Conservation (phyloP, 2,329 filamentous ascomycete species). For the Claviceps fusiformis region DNA sequence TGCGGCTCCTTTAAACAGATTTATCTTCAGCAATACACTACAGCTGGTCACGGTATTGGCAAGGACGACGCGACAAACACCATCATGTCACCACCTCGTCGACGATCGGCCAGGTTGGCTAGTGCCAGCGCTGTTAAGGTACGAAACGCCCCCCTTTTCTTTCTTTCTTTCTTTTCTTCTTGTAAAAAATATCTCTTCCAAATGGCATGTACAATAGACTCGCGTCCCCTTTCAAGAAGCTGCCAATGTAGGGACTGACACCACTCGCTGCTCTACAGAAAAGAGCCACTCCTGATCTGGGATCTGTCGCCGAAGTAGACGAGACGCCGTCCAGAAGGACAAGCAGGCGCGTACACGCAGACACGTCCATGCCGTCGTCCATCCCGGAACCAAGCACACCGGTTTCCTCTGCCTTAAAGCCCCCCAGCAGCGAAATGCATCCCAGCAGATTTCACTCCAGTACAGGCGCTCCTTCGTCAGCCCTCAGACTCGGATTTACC, state of each 20-base stretch:
- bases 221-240: background rate
- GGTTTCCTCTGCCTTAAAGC: constrained; percentile 52
- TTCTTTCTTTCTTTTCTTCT: background rate
- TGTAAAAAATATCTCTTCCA: constrained; percentile 1
- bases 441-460: constrained; percentile 70
- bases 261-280: constrained; percentile 8
- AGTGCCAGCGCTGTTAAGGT: constrained; percentile 25
- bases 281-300: constrained; percentile 21
- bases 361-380: constrained; percentile 21
- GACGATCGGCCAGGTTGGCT: constrained; percentile 31
- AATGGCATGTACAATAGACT: background rate
- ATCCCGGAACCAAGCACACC: constrained; percentile 40
- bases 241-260: constrained; percentile 1
- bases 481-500: constrained; percentile 67
- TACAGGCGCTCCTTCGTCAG: constrained; percentile 64
- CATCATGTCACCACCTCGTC: constrained; percentile 28
- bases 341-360: constrained; percentile 9
- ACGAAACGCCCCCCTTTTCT: constrained; percentile 6
- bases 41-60: background rate
- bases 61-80: background rate
- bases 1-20: constrained; percentile 1
- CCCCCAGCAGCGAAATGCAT: constrained; percentile 75
- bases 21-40: background rate
- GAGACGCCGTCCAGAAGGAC: constrained; percentile 21
- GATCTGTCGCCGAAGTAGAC: constrained; percentile 30